Conservation (phyloP, 2,329 filamentous ascomycete genomes). For the Claviceps fusiformis region DNA sequence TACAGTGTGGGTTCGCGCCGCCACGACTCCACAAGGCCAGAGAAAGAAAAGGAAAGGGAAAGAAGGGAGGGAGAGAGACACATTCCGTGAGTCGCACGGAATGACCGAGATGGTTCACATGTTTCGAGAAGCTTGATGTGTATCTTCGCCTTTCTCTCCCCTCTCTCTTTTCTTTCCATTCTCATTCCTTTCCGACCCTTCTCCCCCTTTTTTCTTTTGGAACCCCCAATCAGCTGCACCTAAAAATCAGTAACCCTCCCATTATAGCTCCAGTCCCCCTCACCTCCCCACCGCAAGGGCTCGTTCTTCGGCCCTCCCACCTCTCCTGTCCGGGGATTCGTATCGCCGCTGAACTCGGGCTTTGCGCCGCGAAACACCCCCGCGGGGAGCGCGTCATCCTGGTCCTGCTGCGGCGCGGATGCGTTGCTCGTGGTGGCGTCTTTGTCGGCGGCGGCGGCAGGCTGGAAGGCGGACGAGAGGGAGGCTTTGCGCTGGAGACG, state of each 20-base stretch:
- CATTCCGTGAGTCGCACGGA: no score
- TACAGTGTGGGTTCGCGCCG: no score
- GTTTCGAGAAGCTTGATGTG: no score
- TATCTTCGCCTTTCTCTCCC: not conserved
- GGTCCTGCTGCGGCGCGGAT: slow-evolving; percentile 7
- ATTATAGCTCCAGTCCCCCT: slow-evolving; percentile 82
- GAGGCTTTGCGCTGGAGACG: slow-evolving; percentile 56
- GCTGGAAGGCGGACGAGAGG: slow-evolving; percentile 29
- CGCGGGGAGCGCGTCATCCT: slow-evolving; percentile 28
- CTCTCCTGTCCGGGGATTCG: slow-evolving; percentile 88
- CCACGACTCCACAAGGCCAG: no score
- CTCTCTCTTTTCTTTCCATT: not conserved
- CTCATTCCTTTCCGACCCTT: not conserved
- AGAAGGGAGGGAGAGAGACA: no score
- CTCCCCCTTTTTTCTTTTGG: no score
- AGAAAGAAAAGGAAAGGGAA: no score
- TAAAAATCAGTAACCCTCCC: slow-evolving; percentile 86
- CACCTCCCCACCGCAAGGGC: slow-evolving; percentile 71
- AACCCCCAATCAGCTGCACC: no score
- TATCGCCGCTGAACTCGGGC: slow-evolving; percentile 86
- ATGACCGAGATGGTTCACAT: no score
- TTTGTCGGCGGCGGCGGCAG: not conserved
- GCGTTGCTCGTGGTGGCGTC: not conserved
- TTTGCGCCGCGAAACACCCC: slow-evolving; percentile 61
- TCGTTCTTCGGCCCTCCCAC: slow-evolving; percentile 96